phyloP scores from a whole-genome alignment of 805 yeast genomes.

The Nakazawaea ishiwadae region DNA sequence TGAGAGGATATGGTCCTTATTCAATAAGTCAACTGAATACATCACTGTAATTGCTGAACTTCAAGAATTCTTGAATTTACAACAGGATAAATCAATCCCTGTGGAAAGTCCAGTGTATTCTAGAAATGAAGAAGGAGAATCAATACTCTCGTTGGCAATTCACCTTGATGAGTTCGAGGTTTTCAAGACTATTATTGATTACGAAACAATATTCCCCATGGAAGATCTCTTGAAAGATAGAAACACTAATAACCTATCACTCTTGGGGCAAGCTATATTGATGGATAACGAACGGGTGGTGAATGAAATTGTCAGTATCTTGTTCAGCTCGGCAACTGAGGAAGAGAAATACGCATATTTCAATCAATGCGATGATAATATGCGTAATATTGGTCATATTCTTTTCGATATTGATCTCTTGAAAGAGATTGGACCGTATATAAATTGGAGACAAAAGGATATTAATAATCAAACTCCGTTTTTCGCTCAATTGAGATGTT shows the following conservation, averaged over 20 bases:
- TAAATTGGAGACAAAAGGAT: slow-evolving; percentile 72
- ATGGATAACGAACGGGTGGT: slow-evolving; percentile 44
- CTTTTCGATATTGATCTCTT: slow-evolving; percentile 52
- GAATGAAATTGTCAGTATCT: slow-evolving; percentile 38
- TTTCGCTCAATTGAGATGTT: slow-evolving; percentile 68
- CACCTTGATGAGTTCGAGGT: slow-evolving; percentile 38
- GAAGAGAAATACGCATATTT: slow-evolving; percentile 47
- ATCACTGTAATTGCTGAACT: slow-evolving; percentile 12
- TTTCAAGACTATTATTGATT: slow-evolving; percentile 41
- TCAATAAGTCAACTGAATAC: slow-evolving; percentile 22
- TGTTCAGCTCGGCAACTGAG: slow-evolving; percentile 31
- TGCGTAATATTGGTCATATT: slow-evolving; percentile 71
- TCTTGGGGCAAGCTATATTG: slow-evolving; percentile 60
- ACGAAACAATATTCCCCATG: slow-evolving; percentile 45
- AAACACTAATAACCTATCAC: slow-evolving; percentile 46
- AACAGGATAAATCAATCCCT: slow-evolving; percentile 13
- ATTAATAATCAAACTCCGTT: slow-evolving; percentile 71
- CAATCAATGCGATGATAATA: slow-evolving; percentile 43
- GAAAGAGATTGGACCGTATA: slow-evolving; percentile 44
- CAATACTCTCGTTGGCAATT: slow-evolving; percentile 62
- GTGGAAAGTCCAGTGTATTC: slow-evolving; percentile 27
- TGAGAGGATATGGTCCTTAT: slow-evolving; percentile 45
- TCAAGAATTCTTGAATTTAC: slow-evolving; percentile 14
- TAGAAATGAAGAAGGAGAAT: slow-evolving; percentile 59
- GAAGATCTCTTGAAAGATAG: slow-evolving; percentile 68